phyloP scores from a whole-genome alignment of 257 asterid species.

The Primulina tabacum region DNA sequence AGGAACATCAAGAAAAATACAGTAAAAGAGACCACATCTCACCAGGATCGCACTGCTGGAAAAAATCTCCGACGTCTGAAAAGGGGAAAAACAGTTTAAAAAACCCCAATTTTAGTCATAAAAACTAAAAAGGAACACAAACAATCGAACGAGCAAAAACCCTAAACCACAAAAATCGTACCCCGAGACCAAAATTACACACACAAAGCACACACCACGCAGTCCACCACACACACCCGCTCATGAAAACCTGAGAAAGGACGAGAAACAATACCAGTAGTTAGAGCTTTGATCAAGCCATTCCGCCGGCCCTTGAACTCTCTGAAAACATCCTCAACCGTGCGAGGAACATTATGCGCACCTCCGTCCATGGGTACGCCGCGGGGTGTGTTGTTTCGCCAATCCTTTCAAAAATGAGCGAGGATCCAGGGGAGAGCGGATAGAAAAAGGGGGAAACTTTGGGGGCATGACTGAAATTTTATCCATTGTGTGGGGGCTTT shows the following conservation, averaged over 20 bases:
- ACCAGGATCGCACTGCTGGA: slow-evolving; percentile 56
- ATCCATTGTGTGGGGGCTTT: slow-evolving; percentile 24
- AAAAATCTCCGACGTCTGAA: slow-evolving; percentile 48
- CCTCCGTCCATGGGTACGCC: slow-evolving; percentile 39
- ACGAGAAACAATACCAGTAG: slow-evolving; percentile 26
- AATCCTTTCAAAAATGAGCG: slow-evolving; percentile 27
- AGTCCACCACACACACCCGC: not conserved
- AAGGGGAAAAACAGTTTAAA: not conserved
- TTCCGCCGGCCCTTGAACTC: slow-evolving; percentile 51
- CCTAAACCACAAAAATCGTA: slow-evolving; percentile 28
- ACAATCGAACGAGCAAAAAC: slow-evolving; percentile 25
- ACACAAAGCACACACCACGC: not conserved
- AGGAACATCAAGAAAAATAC: not conserved
- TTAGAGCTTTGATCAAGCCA: slow-evolving; percentile 58
- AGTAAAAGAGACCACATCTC: slow-evolving; percentile 27
- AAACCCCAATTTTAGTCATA: slow-evolving; percentile 28
- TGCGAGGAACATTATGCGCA: slow-evolving; percentile 34
- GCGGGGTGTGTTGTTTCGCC: slow-evolving; percentile 22
- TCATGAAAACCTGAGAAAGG: slow-evolving; percentile 9
- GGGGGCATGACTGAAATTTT: slow-evolving; percentile 22
- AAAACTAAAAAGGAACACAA: slow-evolving; percentile 10
- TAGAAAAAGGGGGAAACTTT: slow-evolving; percentile 26
- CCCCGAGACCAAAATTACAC: slow-evolving; percentile 1
- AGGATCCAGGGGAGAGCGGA: slow-evolving; percentile 21
- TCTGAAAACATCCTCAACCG: slow-evolving; percentile 47